Evolutionary conservation across 345 rosid genomes (phyloP).

Genomic region (Citrus glauca): DNA sequence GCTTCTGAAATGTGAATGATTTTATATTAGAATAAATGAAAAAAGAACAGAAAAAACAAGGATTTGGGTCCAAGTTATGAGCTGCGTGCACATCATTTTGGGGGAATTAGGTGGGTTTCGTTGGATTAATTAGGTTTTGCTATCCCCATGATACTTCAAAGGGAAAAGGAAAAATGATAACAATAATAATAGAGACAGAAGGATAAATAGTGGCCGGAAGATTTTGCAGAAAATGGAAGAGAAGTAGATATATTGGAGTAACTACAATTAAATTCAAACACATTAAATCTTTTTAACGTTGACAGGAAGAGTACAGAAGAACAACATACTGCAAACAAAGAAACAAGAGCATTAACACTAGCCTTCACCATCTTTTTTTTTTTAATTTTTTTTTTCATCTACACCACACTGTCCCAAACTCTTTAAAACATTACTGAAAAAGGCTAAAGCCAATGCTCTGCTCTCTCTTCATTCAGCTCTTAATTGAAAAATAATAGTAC

Average conservation of each 20-base stretch:
- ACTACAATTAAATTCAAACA: conserved; percentile 29
- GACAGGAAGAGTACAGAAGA: conserved; percentile 21
- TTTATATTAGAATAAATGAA: background rate
- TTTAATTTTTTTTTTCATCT: background rate
- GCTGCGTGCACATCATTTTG: background rate
- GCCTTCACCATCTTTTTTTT: conserved; percentile 21
- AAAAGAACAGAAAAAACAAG: background rate
- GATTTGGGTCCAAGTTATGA: background rate
- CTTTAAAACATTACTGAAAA: conserved; percentile 29
- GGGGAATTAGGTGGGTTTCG: background rate
- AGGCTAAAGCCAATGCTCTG: conserved; percentile 56
- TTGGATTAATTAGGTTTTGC: background rate
- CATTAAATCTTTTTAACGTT: conserved; percentile 12
- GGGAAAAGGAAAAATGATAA: background rate
- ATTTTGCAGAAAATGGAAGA: conserved; percentile 1
- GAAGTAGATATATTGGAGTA: conserved; percentile 18
- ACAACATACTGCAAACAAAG: conserved; percentile 26
- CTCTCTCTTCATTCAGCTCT: conserved; percentile 20
- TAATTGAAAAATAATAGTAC: conserved; percentile 13
- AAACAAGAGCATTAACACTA: conserved; percentile 61
- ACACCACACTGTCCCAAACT: conserved; percentile 12
- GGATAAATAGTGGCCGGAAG: background rate
- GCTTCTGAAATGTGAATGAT: background rate
- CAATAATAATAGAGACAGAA: background rate
- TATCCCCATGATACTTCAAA: background rate